Evolutionary conservation across 371 early-diverging fungal genomes (phyloP).

Genomic region (Circinella minor): DNA sequence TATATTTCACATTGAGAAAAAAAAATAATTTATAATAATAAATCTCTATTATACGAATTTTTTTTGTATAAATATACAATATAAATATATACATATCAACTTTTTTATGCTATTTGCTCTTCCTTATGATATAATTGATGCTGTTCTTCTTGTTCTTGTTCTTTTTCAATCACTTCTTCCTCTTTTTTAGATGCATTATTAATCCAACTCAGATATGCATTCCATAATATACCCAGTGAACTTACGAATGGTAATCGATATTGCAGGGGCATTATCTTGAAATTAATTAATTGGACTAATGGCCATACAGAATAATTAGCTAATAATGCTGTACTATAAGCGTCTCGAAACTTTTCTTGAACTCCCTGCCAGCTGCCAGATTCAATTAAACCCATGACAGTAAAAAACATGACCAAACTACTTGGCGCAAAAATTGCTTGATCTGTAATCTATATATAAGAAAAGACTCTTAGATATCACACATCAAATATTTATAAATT

Average conservation of each 20-base stretch:
- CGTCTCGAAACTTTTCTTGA: slow-evolving; percentile 61
- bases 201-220: slow-evolving; percentile 75
- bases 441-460: slow-evolving; percentile 39
- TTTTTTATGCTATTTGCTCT: no score
- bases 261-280: slow-evolving; percentile 74
- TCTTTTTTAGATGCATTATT: slow-evolving; percentile 58
- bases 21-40: no score
- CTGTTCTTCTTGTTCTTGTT: background rate
- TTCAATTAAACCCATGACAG: slow-evolving; percentile 70
- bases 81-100: no score
- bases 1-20: no score
- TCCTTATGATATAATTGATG: background rate
- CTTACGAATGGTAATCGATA: slow-evolving; percentile 81
- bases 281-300: slow-evolving; percentile 77
- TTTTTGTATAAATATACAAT: no score
- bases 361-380: slow-evolving; percentile 60
- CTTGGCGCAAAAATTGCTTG: slow-evolving; percentile 78
- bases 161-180: slow-evolving; percentile 22
- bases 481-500: no score
- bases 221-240: slow-evolving; percentile 80
- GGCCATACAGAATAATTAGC: slow-evolving; percentile 88
- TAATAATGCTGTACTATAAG: slow-evolving; percentile 66
- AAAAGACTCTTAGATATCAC: background rate
- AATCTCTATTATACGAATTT: no score
- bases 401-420: slow-evolving; percentile 71